Evolutionary conservation across 169 alveolate genomes (phyloP).

Genomic region (Eimeria nieschulzi): DNA sequence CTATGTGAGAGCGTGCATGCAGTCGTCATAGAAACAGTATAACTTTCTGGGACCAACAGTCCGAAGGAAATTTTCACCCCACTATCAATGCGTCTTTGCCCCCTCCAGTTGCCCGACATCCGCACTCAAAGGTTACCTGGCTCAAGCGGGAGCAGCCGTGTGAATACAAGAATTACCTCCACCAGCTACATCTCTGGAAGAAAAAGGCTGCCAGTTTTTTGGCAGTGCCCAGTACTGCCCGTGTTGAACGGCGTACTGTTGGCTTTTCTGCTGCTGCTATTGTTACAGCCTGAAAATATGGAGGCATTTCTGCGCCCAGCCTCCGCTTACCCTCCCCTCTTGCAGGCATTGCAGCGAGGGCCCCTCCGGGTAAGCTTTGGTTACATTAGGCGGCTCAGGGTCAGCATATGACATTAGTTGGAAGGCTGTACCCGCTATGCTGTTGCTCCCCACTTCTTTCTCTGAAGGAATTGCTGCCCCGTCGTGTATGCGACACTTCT

Average conservation of each 20-base stretch:
- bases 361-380: conserved; percentile 62
- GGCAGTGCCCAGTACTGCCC: conserved; percentile 56
- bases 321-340: conserved; percentile 63
- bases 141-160: conserved; percentile 24
- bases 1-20: no score
- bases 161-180: not conserved
- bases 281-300: conserved; percentile 42
- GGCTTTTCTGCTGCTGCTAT: conserved; percentile 15
- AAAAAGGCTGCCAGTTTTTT: not conserved
- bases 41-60: no score
- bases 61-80: no score
- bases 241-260: conserved; percentile 39
- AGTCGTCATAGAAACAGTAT: no score
- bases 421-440: no score
- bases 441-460: not conserved
- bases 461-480: not conserved
- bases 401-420: no score
- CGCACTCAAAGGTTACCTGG: conserved; percentile 44
- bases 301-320: conserved; percentile 66
- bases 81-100: conserved; percentile 46
- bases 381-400: no score
- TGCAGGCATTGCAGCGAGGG: conserved; percentile 72
- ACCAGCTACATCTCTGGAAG: no score
- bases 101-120: conserved; percentile 34
- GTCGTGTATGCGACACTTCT: not conserved